These are phyloP conservation scores for Candida vartiovaarae DNA, from an alignment of 805 yeast species.

Conservation along the genomic window DNA sequence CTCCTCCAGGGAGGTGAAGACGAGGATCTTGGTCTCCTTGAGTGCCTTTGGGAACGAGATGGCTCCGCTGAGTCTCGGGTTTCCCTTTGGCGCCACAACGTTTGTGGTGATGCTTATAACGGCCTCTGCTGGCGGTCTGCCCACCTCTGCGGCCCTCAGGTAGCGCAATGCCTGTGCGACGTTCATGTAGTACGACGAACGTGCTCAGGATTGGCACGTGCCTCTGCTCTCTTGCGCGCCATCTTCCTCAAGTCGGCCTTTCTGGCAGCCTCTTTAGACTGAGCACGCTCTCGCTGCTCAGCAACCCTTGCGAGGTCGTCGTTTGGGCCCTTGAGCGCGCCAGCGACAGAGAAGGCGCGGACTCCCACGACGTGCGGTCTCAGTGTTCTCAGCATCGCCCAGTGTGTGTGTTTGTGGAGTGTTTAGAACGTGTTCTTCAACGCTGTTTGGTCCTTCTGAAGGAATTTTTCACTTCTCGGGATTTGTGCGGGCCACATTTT, in stretches of 20 bases:
- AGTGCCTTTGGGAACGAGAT: constrained; percentile 68
- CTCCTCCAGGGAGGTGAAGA: constrained; percentile 55
- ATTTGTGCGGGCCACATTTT: no score
- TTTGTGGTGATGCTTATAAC: constrained; percentile 61
- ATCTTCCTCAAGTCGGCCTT: constrained; percentile 31
- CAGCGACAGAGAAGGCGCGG: constrained; percentile 13
- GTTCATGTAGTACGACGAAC: constrained; percentile 61
- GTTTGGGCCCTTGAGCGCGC: constrained; percentile 15
- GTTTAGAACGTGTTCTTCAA: background rate
- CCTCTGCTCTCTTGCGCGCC: constrained; percentile 30
- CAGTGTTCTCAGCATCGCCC: background rate
- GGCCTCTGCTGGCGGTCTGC: constrained; percentile 65
- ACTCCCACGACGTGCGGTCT: background rate
- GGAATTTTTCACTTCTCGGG: background rate
- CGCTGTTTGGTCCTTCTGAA: background rate
- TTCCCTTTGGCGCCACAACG: constrained; percentile 69
- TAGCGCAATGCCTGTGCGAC: constrained; percentile 68
- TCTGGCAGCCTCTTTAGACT: constrained; percentile 18
- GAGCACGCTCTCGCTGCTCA: constrained; percentile 24
- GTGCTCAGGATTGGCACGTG: constrained; percentile 38
- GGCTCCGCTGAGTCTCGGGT: constrained; percentile 65
- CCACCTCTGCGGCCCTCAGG: constrained; percentile 86
- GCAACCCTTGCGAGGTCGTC: constrained; percentile 23
- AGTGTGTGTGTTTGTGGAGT: background rate
- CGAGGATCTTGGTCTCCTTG: constrained; percentile 55